These are phyloP conservation scores for Termitomyces sp. DNA, from an alignment of 768 basidiomycete species.

Conservation along the genomic window DNA sequence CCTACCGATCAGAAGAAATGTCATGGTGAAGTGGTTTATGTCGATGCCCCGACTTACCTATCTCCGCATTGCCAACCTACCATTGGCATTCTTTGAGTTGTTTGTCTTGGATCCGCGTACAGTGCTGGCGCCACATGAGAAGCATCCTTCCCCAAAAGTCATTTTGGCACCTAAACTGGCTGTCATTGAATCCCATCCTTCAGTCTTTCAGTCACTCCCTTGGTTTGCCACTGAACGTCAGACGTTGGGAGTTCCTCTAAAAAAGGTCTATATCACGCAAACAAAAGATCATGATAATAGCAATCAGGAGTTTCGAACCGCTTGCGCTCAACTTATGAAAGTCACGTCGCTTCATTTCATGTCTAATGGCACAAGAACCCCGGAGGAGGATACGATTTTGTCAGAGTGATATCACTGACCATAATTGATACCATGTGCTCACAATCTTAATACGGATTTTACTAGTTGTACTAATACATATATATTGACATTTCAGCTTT, in stretches of 20 bases:
- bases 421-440: not conserved
- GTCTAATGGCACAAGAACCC: constrained; percentile 33
- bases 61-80: constrained; percentile 42
- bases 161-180: constrained; percentile 39
- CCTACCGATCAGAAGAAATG: constrained; percentile 17
- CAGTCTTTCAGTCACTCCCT: constrained; percentile 25
- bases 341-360: constrained; percentile 23
- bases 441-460: not conserved
- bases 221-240: constrained; percentile 31
- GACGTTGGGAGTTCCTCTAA: constrained; percentile 36
- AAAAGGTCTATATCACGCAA: constrained; percentile 40
- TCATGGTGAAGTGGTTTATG: constrained; percentile 45
- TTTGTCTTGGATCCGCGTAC: constrained; percentile 37
- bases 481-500: not conserved
- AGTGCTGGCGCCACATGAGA: constrained; percentile 3
- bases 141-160: constrained; percentile 6
- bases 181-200: constrained; percentile 40
- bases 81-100: constrained; percentile 35
- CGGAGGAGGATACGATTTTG: constrained; percentile 36
- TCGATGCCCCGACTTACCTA: constrained; percentile 53
- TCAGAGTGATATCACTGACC: not conserved
- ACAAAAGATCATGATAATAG: not conserved
- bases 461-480: not conserved
- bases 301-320: constrained; percentile 8
- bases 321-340: constrained; percentile 22